A percentile compares a stretch with the other conserved stretches of the same genome.
These are phyloP conservation scores for Hypoxylon intermedium DNA, from an alignment of 495 filamentous ascomycete genomes.

Conservation along the genomic window DNA sequence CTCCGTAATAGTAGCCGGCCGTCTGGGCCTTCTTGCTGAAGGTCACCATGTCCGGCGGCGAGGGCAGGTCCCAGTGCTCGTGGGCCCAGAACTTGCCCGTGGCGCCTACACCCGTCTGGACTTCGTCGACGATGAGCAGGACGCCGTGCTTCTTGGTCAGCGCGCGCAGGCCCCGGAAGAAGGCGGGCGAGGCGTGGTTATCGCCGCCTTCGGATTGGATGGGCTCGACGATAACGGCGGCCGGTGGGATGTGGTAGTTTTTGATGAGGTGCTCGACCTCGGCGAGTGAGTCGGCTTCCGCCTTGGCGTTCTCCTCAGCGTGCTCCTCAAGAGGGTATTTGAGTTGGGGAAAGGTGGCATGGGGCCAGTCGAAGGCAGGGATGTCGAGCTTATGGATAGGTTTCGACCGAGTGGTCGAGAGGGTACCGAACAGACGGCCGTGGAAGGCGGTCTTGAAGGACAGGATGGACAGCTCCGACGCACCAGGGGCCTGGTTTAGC, in stretches of 20 bases:
- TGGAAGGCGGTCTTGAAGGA: slow-evolving; percentile 95
- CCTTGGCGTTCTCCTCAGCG: slow-evolving; percentile 78
- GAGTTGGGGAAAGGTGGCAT: slow-evolving; percentile 86
- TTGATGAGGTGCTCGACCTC: slow-evolving; percentile 89
- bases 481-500: slow-evolving; percentile 83
- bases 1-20: slow-evolving; percentile 94
- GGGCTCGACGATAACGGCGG: slow-evolving; percentile 90
- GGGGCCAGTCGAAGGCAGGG: slow-evolving; percentile 97
- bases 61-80: slow-evolving; percentile 88
- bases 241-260: slow-evolving; percentile 84
- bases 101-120: slow-evolving; percentile 94
- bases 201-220: slow-evolving; percentile 98
- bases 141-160: slow-evolving; percentile 86
- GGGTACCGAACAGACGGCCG: slow-evolving; percentile 89
- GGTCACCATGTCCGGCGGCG: slow-evolving; percentile 96
- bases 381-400: slow-evolving; percentile 99
- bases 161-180: slow-evolving; percentile 88
- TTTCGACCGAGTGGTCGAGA: slow-evolving; percentile 94
- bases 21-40: slow-evolving; percentile 99
- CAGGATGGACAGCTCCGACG: slow-evolving; percentile 85
- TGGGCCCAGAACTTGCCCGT: slow-evolving; percentile 99
- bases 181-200: slow-evolving; percentile 93
- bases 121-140: slow-evolving; percentile 96
- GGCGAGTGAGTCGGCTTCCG: slow-evolving; percentile 84
- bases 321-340: slow-evolving; percentile 92